Evolutionary conservation across 352 stramenopile species (phyloP).

Genomic region (Phytopythium boreale): DNA sequence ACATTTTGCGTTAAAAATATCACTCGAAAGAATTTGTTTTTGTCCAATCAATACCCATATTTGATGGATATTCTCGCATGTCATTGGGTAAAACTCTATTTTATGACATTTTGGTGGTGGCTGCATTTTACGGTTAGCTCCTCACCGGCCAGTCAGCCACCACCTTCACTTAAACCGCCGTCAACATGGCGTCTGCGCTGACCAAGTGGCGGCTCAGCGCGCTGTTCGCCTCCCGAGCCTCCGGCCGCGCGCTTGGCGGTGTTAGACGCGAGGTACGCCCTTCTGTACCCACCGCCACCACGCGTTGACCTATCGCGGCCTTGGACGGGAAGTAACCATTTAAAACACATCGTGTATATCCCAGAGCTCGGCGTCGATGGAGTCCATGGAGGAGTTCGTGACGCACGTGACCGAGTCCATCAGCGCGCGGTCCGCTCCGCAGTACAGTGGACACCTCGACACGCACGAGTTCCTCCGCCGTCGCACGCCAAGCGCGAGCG

Average conservation of each 20-base stretch:
- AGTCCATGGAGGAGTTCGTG: slow-evolving; percentile 52
- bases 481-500: no score
- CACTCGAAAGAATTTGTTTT: not conserved
- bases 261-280: not conserved
- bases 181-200: not conserved
- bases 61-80: no score
- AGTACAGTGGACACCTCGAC: not conserved
- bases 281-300: not conserved
- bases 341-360: no score
- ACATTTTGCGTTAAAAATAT: no score
- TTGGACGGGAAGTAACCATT: no score
- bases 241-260: not conserved
- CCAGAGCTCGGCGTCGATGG: slow-evolving; percentile 20
- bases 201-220: slow-evolving; percentile 3
- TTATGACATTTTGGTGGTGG: not conserved
- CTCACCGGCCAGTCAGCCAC: not conserved
- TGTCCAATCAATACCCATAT: not conserved
- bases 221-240: not conserved
- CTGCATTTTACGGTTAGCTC: not conserved
- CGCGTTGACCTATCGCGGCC: no score
- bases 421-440: not conserved
- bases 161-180: not conserved
- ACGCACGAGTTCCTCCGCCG: slow-evolving; percentile 7
- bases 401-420: slow-evolving; percentile 21
- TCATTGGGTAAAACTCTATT: not conserved